A percentile compares a stretch with the other conserved stretches of the same genome.
Evolutionary conservation across 2,329 filamentous ascomycete species (phyloP).

Genomic region (Aspergillus pseudonomiae): DNA sequence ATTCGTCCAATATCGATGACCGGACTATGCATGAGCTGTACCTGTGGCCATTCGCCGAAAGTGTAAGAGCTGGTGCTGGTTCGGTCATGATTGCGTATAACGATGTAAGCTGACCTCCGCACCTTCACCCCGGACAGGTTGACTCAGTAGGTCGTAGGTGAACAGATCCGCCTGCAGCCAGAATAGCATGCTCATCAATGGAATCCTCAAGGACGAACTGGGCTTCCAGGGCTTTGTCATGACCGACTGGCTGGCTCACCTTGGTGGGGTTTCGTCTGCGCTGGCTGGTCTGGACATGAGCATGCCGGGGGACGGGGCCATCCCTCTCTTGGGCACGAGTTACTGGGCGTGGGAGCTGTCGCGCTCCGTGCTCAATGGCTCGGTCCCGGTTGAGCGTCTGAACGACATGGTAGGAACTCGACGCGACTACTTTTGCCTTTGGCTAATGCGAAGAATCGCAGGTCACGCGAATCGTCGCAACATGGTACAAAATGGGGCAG

Average conservation of each 20-base stretch:
- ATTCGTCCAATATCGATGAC: constrained; percentile 56
- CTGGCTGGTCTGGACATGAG: constrained; percentile 69
- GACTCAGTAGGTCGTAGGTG: constrained; percentile 44
- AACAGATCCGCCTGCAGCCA: constrained; percentile 69
- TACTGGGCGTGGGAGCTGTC: constrained; percentile 62
- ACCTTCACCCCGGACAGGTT: background rate
- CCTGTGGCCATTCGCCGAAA: constrained; percentile 56
- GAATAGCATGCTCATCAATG: constrained; percentile 70
- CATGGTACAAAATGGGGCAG: constrained; percentile 61
- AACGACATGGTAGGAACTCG: constrained; percentile 50
- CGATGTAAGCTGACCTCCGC: constrained; percentile 32
- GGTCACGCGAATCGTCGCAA: constrained; percentile 60
- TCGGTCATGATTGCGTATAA: constrained; percentile 50
- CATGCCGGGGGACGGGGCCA: constrained; percentile 64
- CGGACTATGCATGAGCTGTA: constrained; percentile 51
- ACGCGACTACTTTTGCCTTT: rapidly evolving
- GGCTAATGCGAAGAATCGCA: constrained; percentile 20
- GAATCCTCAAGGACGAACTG: constrained; percentile 72
- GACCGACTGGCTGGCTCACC: constrained; percentile 70
- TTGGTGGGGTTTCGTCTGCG: constrained; percentile 61
- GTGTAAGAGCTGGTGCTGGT: constrained; percentile 51
- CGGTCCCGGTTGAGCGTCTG: constrained; percentile 58
- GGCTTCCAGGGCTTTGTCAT: constrained; percentile 73
- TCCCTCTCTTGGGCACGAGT: constrained; percentile 56
- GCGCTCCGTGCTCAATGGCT: constrained; percentile 59